Base-by-base conservation (phyloP, 2,329 filamentous ascomycete species). In the Onygena corvina region DNA sequence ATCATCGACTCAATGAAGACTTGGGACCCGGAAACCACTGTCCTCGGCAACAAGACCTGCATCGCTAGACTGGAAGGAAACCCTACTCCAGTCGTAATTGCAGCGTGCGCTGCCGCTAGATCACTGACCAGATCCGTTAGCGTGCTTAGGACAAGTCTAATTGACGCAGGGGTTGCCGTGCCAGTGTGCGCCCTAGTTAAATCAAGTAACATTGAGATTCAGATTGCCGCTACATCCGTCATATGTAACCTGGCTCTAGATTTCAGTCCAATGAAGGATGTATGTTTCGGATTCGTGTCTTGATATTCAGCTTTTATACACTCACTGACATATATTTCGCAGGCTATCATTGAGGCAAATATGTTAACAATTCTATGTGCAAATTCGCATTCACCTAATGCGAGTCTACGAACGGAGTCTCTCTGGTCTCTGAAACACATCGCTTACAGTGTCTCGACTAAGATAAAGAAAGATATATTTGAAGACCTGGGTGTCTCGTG, bases 401-500 rank as follows among this genome's bases (percentile, higher is more conserved):
- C 84, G n/a, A 79, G 81, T 42, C 72, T 96, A 48, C 80, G 87
- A 20, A 74, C 93, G 21, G 88, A 92, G 58, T 88, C 89, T 18
- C 68, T 98, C 1, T 98, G 92, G 90, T 87, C 88, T 4, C 70
- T 98, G 51, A 96, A 96, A 62, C 87, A 96, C 66, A 76, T 95
- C 46, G 83, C 94, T 2, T 76, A 84, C 54, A 81, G 80, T 18
- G 79, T 84, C 4, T 76, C 76, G 14, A 80, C 83, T 38, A 76
- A 83, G 9, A 71, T 85, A 56, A 94, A 92, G 66, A 83, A 83
- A 59, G 76, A 77, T 44, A 86, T 86, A 52, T 69, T 96, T 9
- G 80, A 89, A 46, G 80, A 85, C 59, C 73, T 96, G 3, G 81
- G 81, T 6, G 77, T 86, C 0, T 80, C 78, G 8, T 94, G 87